Evolutionary conservation across 441 rosid species (phyloP).

Genomic region (Bruguiera hainesii): DNA sequence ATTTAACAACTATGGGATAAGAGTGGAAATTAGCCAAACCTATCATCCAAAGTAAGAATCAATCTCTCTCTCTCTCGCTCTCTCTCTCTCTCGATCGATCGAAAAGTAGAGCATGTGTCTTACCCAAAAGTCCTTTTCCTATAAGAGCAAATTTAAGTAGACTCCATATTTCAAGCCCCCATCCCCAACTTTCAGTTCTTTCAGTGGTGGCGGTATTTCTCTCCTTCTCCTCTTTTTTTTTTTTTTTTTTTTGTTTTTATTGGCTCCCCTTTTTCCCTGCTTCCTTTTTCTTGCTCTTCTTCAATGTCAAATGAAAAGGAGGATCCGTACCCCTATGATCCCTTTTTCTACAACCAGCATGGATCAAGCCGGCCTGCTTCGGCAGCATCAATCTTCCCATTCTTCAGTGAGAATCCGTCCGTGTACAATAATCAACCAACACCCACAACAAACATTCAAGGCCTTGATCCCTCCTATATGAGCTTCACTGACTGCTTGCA

Average conservation of each 20-base stretch:
- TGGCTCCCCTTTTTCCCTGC: no score
- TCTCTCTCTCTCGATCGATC: background rate
- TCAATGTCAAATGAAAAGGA: slow-evolving; percentile 47
- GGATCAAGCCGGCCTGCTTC: background rate
- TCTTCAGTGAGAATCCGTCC: background rate
- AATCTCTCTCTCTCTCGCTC: slow-evolving; percentile 4
- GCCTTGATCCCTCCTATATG: slow-evolving; percentile 35
- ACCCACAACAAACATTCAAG: slow-evolving; percentile 17
- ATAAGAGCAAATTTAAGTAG: background rate
- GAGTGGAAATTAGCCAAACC: slow-evolving; percentile 22
- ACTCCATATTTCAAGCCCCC: background rate
- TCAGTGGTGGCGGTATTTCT: background rate
- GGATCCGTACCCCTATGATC: slow-evolving; percentile 35
- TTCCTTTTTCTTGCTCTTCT: slow-evolving; percentile 1
- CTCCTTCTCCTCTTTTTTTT: background rate
- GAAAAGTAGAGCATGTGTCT: no score
- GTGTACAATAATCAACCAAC: slow-evolving; percentile 14
- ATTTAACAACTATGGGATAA: background rate
- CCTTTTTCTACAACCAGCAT: slow-evolving; percentile 35
- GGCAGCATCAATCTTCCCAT: background rate
- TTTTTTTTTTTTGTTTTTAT: background rate
- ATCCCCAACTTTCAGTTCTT: background rate
- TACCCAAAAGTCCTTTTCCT: background rate
- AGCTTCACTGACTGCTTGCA: slow-evolving; percentile 55
- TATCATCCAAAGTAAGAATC: slow-evolving; percentile 5